phyloP scores from a whole-genome alignment of 495 filamentous ascomycete species.

The Hypomontagnella monticulosa region DNA sequence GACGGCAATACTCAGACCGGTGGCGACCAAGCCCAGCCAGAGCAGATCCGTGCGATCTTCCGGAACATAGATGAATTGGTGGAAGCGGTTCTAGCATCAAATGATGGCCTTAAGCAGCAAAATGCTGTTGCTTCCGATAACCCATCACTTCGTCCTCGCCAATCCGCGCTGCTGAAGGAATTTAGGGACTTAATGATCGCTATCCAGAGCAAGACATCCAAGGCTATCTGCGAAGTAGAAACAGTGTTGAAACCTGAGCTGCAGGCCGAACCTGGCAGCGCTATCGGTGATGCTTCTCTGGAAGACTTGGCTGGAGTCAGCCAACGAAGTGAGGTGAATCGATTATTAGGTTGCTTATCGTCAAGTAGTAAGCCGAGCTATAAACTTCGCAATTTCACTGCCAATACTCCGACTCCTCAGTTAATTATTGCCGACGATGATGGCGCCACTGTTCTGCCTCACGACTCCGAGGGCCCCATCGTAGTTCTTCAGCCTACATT shows the following conservation, averaged over 20 bases:
- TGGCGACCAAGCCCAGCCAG: not conserved
- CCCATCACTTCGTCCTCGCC: not conserved
- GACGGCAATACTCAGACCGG: not conserved
- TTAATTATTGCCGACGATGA: slow-evolving; percentile 9
- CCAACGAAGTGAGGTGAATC: slow-evolving; percentile 11
- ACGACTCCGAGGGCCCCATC: not conserved
- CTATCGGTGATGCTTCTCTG: not conserved
- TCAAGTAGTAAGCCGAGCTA: slow-evolving; percentile 10
- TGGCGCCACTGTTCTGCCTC: not conserved
- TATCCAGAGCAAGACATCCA: slow-evolving; percentile 19
- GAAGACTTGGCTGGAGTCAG: slow-evolving; percentile 16
- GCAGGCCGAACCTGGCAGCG: not conserved
- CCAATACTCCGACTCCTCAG: not conserved
- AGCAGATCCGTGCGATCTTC: slow-evolving; percentile 11
- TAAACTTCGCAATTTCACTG: slow-evolving; percentile 27
- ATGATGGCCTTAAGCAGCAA: not conserved
- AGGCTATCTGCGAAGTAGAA: slow-evolving; percentile 17
- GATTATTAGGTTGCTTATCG: not conserved
- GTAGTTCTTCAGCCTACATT: slow-evolving; percentile 28
- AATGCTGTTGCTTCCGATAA: not conserved
- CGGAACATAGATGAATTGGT: slow-evolving; percentile 25
- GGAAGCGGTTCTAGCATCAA: slow-evolving; percentile 1
- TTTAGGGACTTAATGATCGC: slow-evolving; percentile 27
- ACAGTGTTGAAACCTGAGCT: not conserved
- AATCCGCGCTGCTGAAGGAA: slow-evolving; percentile 5